Conservation (phyloP, 345 rosid species). For the Gossypium sturtianum region DNA sequence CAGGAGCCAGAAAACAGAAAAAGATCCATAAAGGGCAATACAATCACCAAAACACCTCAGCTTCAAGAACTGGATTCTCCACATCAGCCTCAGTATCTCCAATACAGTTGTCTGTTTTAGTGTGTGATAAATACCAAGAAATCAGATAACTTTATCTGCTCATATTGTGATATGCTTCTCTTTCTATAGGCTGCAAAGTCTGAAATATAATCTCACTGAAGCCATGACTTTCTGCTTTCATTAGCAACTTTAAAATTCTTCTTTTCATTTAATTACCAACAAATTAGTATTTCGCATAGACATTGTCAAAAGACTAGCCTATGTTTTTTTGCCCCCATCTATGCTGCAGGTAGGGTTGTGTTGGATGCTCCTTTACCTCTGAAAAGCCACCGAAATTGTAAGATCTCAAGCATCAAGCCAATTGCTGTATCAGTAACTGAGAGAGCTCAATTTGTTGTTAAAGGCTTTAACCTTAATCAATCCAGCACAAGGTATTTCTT, state of each 20-base stretch:
- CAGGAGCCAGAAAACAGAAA: too few species aligned
- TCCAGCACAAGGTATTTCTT: constrained; percentile 40
- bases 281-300: constrained; percentile 7
- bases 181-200: too few species aligned
- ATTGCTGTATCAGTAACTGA: constrained; percentile 50
- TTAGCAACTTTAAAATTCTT: background rate
- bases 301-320: constrained; percentile 6
- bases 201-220: too few species aligned
- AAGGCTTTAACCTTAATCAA: constrained; percentile 48
- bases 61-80: too few species aligned
- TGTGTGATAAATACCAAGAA: too few species aligned
- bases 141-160: too few species aligned
- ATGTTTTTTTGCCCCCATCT: constrained; percentile 12
- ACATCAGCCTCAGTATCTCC: too few species aligned
- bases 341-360: constrained; percentile 54
- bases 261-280: background rate
- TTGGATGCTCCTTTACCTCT: constrained; percentile 41
- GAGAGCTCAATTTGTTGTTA: constrained; percentile 40
- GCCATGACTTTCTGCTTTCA: too few species aligned
- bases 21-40: too few species aligned
- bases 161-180: too few species aligned
- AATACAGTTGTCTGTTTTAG: too few species aligned
- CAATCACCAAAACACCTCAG: too few species aligned
- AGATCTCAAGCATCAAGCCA: constrained; percentile 53
- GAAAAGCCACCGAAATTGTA: constrained; percentile 36